These are phyloP conservation scores for Peronosclerospora sorghi DNA, from an alignment of 352 stramenopile genomes.

Conservation along the genomic window DNA sequence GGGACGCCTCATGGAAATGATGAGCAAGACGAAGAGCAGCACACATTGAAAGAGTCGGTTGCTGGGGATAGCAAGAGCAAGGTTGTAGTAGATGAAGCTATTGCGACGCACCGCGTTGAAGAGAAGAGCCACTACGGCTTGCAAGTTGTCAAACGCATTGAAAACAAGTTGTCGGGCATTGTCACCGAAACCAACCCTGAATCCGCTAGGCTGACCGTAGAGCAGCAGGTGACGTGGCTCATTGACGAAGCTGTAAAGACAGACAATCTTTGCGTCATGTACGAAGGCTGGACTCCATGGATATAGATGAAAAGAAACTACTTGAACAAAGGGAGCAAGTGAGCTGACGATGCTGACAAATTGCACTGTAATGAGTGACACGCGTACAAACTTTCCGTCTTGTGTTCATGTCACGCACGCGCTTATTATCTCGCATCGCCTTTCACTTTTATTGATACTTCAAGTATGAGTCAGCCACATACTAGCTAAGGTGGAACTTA, in stretches of 20 bases:
- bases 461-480: too few species aligned
- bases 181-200: conserved; percentile 26
- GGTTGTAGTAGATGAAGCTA: conserved; percentile 2
- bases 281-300: conserved; percentile 84
- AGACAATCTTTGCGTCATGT: conserved; percentile 84
- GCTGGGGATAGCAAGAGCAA: conserved; percentile 7
- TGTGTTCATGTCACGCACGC: too few species aligned
- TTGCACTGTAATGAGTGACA: too few species aligned
- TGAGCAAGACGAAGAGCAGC: conserved; percentile 7
- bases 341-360: conserved; percentile 5
- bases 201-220: conserved; percentile 33
- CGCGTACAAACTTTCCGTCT: too few species aligned
- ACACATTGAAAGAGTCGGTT: conserved; percentile 1
- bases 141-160: conserved; percentile 59
- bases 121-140: conserved; percentile 45
- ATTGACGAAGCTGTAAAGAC: conserved; percentile 66
- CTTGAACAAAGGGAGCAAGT: too few species aligned
- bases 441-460: too few species aligned
- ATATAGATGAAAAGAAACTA: conserved; percentile 54
- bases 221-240: conserved; percentile 71
- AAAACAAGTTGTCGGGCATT: conserved; percentile 59
- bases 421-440: too few species aligned
- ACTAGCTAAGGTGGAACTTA: conserved; percentile 85
- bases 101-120: conserved; percentile 1
- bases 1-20: conserved; percentile 5